phyloP scores from a whole-genome alignment of 108 stramenopile species.

The Tribonema minus region DNA sequence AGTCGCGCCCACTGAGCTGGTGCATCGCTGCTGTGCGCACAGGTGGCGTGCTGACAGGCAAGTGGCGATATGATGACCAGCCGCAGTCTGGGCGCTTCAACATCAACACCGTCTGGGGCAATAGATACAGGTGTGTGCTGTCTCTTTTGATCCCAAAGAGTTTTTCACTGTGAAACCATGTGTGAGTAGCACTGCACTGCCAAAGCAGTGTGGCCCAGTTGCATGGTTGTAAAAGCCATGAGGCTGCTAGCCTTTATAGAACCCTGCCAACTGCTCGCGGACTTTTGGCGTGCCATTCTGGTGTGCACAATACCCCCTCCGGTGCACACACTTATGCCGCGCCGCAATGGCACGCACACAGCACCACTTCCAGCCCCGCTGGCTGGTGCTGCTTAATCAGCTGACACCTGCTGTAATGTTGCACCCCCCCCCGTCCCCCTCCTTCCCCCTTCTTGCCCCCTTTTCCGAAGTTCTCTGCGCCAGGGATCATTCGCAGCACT shows the following conservation, averaged over 20 bases:
- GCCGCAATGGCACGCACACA: not conserved
- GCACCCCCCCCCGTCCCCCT: not conserved
- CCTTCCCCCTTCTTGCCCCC: not conserved
- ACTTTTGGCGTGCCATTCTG: not conserved
- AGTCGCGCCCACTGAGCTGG: too few relatives aligned
- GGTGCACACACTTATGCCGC: too few relatives aligned
- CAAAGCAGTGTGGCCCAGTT: not conserved
- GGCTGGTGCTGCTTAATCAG: not conserved
- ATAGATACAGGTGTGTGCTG: conserved; percentile 6
- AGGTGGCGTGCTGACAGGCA: conserved; percentile 19
- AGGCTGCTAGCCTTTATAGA: not conserved
- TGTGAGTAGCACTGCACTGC: not conserved
- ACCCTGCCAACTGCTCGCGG: not conserved
- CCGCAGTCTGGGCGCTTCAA: conserved; percentile 25
- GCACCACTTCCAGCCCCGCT: not conserved
- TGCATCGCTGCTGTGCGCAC: not conserved
- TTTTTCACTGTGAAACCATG: not conserved
- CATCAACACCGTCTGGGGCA: conserved; percentile 17
- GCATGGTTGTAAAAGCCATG: not conserved
- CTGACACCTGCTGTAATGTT: not conserved
- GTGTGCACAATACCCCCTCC: not conserved
- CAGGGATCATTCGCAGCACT: too few relatives aligned
- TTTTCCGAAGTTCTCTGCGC: too few relatives aligned
- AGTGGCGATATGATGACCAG: conserved; percentile 6
- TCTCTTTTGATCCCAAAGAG: not conserved